These are phyloP conservation scores for Talaromyces sp. DNA, from an alignment of 2,329 filamentous ascomycete genomes.

Conservation along the genomic window DNA sequence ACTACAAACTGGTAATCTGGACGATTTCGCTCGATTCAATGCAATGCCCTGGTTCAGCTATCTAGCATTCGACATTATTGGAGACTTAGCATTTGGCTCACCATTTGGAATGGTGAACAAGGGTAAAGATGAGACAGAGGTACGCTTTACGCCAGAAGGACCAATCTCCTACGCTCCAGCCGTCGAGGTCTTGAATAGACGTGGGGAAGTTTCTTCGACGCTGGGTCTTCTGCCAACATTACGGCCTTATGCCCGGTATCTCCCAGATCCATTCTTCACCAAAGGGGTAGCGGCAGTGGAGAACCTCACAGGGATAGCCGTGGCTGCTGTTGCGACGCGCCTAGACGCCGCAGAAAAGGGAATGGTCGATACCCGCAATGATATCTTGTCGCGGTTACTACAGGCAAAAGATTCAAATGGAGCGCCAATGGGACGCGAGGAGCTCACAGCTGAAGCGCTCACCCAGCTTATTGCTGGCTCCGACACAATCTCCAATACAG, in stretches of 20 bases:
- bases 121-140: slow-evolving; percentile 23
- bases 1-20: not conserved
- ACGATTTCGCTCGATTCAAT: slow-evolving; percentile 12
- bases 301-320: slow-evolving; percentile 28
- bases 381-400: slow-evolving; percentile 35
- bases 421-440: slow-evolving; percentile 29
- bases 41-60: slow-evolving; percentile 29
- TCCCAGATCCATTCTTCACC: slow-evolving; percentile 29
- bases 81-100: slow-evolving; percentile 24
- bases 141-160: slow-evolving; percentile 17
- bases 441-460: slow-evolving; percentile 36
- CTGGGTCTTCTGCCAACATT: slow-evolving; percentile 20
- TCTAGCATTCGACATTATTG: slow-evolving; percentile 26
- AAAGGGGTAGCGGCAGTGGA: slow-evolving; percentile 31
- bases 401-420: slow-evolving; percentile 33
- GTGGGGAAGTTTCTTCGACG: slow-evolving; percentile 26
- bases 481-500: slow-evolving; percentile 39
- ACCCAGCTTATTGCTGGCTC: slow-evolving; percentile 39
- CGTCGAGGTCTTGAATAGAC: slow-evolving; percentile 22
- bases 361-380: slow-evolving; percentile 22
- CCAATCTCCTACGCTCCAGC: slow-evolving; percentile 20
- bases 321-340: slow-evolving; percentile 19
- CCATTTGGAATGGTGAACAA: slow-evolving; percentile 29
- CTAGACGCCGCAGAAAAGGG: slow-evolving; percentile 19
- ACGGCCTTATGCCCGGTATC: slow-evolving; percentile 19